These are phyloP conservation scores for Cladosporium sp. DNA, from an alignment of 2,329 filamentous ascomycete species.

Conservation along the genomic window DNA sequence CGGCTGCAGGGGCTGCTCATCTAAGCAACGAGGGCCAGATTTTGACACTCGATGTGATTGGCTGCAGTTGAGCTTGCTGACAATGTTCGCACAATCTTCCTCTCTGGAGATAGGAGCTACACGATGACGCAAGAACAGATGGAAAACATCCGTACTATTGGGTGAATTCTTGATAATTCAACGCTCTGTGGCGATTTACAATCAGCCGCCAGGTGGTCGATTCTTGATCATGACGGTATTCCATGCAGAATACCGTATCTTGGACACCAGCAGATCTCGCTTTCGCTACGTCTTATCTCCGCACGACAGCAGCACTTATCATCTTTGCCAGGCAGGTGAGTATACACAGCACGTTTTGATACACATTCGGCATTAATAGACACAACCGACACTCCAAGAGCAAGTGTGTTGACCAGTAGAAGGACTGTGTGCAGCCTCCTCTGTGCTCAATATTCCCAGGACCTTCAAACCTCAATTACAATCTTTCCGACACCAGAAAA, in stretches of 20 bases:
- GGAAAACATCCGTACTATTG: neutral
- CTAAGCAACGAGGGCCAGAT: neutral
- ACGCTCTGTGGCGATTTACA: neutral
- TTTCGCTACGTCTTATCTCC: neutral
- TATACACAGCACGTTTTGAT: neutral
- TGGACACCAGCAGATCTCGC: neutral
- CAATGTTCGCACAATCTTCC: conserved; percentile 24
- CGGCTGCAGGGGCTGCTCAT: conserved; percentile 1
- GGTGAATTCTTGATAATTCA: neutral
- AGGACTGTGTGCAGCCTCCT: neutral
- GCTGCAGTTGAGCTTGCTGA: conserved; percentile 23
- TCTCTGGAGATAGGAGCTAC: neutral
- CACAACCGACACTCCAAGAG: neutral
- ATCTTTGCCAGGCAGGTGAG: neutral
- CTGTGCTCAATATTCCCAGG: neutral
- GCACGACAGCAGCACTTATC: neutral
- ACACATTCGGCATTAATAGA: neutral
- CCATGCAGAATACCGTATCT: neutral
- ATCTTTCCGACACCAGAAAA: conserved; percentile 38
- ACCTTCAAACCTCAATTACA: conserved; percentile 25
- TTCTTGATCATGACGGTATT: neutral
- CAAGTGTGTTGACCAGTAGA: neutral
- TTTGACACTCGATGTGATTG: neutral
- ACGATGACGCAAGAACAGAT: neutral
- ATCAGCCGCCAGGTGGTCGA: neutral